Conservation (phyloP, 768 basidiomycete species). For the Mycena belliarum region DNA sequence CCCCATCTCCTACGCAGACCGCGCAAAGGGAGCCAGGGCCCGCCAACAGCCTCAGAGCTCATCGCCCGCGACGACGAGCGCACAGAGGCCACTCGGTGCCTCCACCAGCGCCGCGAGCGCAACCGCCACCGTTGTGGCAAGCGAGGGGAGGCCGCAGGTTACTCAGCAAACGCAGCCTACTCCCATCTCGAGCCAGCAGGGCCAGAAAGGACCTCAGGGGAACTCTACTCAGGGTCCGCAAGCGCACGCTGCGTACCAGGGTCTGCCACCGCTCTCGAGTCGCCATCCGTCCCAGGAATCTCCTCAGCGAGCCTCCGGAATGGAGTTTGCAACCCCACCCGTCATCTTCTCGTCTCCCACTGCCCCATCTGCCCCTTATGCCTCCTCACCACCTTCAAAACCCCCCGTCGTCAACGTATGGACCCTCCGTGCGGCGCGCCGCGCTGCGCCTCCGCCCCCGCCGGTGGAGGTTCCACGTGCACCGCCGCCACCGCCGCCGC, state of each 20-base stretch:
- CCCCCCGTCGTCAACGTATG: slow-evolving; percentile 15
- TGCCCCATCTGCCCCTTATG: neutral
- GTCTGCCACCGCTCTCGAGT: neutral
- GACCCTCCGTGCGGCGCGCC: slow-evolving; percentile 13
- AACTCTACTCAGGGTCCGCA: neutral
- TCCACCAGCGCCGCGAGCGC: neutral
- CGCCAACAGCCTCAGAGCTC: neutral
- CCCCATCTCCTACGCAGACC: slow-evolving; percentile 2
- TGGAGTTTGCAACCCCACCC: neutral
- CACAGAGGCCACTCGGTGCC: neutral
- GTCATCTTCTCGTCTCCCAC: neutral
- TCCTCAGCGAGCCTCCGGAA: neutral
- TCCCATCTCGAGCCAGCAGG: neutral
- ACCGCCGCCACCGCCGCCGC: neutral
- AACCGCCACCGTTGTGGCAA: neutral
- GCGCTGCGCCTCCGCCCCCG: neutral
- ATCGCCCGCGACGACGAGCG: neutral
- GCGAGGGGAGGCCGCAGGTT: neutral
- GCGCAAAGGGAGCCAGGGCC: neutral
- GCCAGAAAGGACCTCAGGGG: neutral
- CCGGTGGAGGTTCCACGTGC: neutral
- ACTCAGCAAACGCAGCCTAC: neutral
- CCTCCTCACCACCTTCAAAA: neutral
- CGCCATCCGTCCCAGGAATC: neutral
- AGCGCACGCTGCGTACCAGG: neutral